Evolutionary conservation across 257 asterid genomes (phyloP), one percentile per base, ranked within the genome.

Genomic region (Capsicum baccatum): DNA sequence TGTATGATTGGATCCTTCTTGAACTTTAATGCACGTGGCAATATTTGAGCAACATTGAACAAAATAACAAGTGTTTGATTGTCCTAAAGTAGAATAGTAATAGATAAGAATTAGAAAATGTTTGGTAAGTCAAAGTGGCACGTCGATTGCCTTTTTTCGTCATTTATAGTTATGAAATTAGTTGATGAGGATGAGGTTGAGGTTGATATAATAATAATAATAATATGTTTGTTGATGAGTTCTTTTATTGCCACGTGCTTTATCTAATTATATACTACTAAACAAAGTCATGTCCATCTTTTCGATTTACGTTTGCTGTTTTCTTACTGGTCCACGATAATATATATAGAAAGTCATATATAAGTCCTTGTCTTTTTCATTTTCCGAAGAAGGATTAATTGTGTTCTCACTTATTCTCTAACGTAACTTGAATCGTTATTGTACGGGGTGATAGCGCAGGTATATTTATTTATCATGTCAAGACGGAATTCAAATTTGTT

Each of bases 91-190:
- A 44, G 56, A 9, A 74, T 39, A n/a, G 13, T 21, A 26, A 47
- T 17, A 52, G 81, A 76, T 76, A 76, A 76, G 81, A 76, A 76
- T 76, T 76, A 21, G 48, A 19, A 83, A 60, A 57, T 78, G 91
- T 85, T 89, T 76, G 89, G 92, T 76, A 8, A 85, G 91, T 88
- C 91, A 88, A 85, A 87, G 13, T 73, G 62, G 76, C 88, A 86
- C 87, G 88, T 86, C 81, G 57, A 55, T 39, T 48, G 82, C 47
- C 47, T 83, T 85, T 83, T 83, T 58, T 10, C 79, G 13, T 9
- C 19, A 55, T 39, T 10, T 16, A 8, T 21, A 68, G 6, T 19
- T 50, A 13, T 52, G 12, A 42, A 37, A 0, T 44, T 0, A 39
- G 44, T 8, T 39, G 9, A 69, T 16, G 15, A 69, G 42, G 11